These are phyloP conservation scores for Parasitella parasitica DNA, from an alignment of 371 early-diverging fungal genomes.

Conservation along the genomic window DNA sequence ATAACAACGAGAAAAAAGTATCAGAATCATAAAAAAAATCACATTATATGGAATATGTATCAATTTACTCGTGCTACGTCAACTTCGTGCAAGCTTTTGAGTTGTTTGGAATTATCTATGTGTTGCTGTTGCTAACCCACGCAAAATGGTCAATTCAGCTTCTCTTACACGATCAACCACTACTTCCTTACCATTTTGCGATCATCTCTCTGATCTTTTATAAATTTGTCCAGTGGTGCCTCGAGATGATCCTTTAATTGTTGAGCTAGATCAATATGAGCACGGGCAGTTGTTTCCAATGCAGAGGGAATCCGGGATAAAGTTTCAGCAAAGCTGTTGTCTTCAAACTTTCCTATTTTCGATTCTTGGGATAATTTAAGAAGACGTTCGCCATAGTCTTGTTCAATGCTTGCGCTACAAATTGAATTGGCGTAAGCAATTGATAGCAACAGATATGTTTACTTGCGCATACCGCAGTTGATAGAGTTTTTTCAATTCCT, in stretches of 20 bases:
- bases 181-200: constrained; percentile 27
- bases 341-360: constrained; percentile 35
- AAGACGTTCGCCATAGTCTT: constrained; percentile 40
- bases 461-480: neutral
- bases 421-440: neutral
- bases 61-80: constrained; percentile 42
- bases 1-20: neutral
- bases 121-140: constrained; percentile 40
- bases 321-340: constrained; percentile 43
- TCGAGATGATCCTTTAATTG: constrained; percentile 43
- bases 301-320: constrained; percentile 41
- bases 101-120: constrained; percentile 43
- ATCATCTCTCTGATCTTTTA: constrained; percentile 41
- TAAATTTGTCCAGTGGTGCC: constrained; percentile 35
- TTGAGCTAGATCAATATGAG: constrained; percentile 49
- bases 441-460: neutral
- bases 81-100: constrained; percentile 37
- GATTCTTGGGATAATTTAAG: constrained; percentile 32
- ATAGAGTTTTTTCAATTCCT: constrained; percentile 27
- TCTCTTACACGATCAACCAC: neutral
- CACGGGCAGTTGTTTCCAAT: constrained; percentile 46
- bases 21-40: neutral
- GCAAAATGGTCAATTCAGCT: neutral
- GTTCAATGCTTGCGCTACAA: constrained; percentile 31
- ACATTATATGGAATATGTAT: neutral